These are phyloP conservation scores for Fusarium sp. DNA, from an alignment of 2,329 filamentous ascomycete species.

Conservation along the genomic window DNA sequence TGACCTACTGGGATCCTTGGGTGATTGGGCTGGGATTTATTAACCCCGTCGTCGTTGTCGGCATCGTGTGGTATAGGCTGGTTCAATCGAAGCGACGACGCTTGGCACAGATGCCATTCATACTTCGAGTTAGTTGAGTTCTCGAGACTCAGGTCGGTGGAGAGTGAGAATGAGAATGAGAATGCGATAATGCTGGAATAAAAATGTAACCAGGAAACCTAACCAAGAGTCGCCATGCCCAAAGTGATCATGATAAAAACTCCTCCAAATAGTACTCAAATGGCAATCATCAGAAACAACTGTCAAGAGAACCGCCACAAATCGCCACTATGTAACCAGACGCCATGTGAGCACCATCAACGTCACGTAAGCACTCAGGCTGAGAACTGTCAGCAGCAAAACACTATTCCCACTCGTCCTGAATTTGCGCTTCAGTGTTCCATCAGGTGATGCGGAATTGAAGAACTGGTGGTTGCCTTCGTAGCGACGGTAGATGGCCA, in stretches of 20 bases:
- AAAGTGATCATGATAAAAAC: neutral
- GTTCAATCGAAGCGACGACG: neutral
- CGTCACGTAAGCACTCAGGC: conserved; percentile 66
- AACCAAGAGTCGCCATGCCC: neutral
- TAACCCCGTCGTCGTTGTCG: neutral
- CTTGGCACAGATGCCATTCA: neutral
- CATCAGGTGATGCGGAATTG: conserved; percentile 52
- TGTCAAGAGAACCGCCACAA: neutral
- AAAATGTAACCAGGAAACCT: neutral
- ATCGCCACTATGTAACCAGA: conserved; percentile 44
- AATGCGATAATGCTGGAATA: neutral
- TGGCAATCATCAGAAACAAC: neutral
- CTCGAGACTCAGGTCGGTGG: neutral
- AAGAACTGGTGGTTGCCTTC: conserved; percentile 97
- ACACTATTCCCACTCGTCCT: conserved; percentile 73
- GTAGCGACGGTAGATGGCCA: conserved; percentile 85
- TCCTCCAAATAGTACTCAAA: neutral
- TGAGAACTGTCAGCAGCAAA: conserved; percentile 65
- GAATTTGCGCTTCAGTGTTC: conserved; percentile 61
- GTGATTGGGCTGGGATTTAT: neutral
- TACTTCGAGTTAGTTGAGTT: neutral
- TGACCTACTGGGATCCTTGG: neutral
- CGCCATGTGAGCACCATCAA: conserved; percentile 66
- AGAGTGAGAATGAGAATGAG: too few species aligned
- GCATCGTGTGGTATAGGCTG: neutral